phyloP scores from a whole-genome alignment of 345 rosid species.

The Heritiera littoralis region DNA sequence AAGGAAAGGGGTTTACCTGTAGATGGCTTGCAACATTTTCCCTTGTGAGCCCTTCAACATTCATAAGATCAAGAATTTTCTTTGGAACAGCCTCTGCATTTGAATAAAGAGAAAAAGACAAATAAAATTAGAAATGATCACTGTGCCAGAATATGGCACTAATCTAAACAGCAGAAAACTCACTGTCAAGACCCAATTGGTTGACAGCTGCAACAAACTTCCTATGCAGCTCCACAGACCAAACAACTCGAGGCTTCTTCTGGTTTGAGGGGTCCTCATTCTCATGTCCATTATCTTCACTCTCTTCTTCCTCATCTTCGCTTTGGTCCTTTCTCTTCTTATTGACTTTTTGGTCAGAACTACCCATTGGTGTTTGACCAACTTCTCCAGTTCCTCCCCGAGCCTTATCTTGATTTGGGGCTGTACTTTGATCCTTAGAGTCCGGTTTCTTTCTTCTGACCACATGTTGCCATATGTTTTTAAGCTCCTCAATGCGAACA shows the following conservation, averaged over 20 bases:
- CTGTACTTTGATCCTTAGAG: conserved; percentile 37
- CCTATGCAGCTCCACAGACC: conserved; percentile 81
- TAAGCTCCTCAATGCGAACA: conserved; percentile 74
- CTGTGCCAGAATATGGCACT: background rate
- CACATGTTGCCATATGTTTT: conserved; percentile 94
- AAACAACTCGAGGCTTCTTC: conserved; percentile 93
- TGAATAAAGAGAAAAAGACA: conserved; percentile 7
- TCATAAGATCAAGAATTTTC: conserved; percentile 91
- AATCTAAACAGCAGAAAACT: conserved; percentile 34
- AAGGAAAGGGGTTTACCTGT: conserved; percentile 50
- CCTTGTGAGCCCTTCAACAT: conserved; percentile 85
- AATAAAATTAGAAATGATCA: conserved; percentile 8
- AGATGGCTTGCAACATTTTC: conserved; percentile 98
- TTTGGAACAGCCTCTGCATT: conserved; percentile 92
- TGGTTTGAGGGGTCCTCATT: conserved; percentile 58
- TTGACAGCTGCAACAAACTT: conserved; percentile 87
- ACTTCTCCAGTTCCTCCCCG: conserved; percentile 32
- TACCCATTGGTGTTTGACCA: conserved; percentile 34
- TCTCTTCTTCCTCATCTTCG: conserved; percentile 71
- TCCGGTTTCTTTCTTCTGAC: conserved; percentile 53
- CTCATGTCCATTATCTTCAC: conserved; percentile 59
- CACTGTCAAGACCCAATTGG: conserved; percentile 84
- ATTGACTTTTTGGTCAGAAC: conserved; percentile 40
- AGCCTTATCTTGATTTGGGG: conserved; percentile 32
- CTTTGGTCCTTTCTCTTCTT: conserved; percentile 68